Conservation (phyloP, 495 filamentous ascomycete species). For the Glarea lozoyensis region DNA sequence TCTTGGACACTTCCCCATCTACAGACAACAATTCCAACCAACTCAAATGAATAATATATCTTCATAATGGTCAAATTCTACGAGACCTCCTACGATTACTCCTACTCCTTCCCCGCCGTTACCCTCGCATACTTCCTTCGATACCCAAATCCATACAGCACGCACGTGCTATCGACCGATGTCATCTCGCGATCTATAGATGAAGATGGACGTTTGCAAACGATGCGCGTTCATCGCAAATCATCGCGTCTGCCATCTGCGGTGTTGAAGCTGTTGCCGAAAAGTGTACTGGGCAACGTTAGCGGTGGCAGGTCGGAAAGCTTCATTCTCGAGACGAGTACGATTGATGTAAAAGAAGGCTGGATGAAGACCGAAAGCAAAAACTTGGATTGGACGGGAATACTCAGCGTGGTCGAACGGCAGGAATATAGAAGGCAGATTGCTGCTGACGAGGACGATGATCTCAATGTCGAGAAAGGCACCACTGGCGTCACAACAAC, state of each 20-base stretch:
- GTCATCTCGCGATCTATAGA: constrained; percentile 85
- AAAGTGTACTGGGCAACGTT: constrained; percentile 56
- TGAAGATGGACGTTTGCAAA: constrained; percentile 69
- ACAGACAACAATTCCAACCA: background rate
- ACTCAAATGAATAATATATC: constrained; percentile 9
- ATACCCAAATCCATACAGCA: constrained; percentile 94
- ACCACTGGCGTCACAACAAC: constrained; percentile 75
- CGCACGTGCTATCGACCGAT: constrained; percentile 92
- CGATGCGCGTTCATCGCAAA: constrained; percentile 87
- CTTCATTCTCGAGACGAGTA: constrained; percentile 86
- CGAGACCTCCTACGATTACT: constrained; percentile 79
- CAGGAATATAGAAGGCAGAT: constrained; percentile 51
- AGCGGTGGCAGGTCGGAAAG: constrained; percentile 56
- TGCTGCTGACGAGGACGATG: constrained; percentile 12
- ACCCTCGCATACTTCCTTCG: constrained; percentile 98
- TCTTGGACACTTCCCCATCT: background rate
- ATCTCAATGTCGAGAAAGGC: constrained; percentile 31
- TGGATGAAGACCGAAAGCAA: constrained; percentile 80
- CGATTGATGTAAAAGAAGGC: constrained; percentile 82
- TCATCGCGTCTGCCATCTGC: constrained; percentile 80
- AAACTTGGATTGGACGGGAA: constrained; percentile 85
- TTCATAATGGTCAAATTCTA: constrained; percentile 72
- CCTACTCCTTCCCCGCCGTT: constrained; percentile 82
- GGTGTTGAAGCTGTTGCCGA: constrained; percentile 72
- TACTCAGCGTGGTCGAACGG: constrained; percentile 84